Base-by-base conservation (phyloP, 1,284 basidiomycete species). In the Pseudozyma hubeiensis region DNA sequence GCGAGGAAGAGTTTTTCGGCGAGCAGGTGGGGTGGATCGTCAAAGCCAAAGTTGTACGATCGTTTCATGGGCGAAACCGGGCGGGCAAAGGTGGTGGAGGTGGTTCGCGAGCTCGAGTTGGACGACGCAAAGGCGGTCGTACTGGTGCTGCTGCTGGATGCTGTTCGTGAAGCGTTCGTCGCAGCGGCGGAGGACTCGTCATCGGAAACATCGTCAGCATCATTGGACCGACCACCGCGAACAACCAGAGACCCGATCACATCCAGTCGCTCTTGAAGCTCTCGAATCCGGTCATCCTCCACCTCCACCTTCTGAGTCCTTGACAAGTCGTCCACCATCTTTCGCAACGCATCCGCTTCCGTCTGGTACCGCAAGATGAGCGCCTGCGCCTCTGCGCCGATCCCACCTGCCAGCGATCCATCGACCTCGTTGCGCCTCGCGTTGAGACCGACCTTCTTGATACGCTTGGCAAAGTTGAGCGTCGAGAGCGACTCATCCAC, bases 351-450 rank as follows among this genome's bases (percentile, higher is more conserved):
- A 33, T 75, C 73, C 17, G 80, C 80, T 39, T 83, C 81, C 9
- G 64, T 69, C 49, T 77, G 70, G 48, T 83, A 83, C 7, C 76
- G 59, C 43, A 78, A 46, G 9, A 83, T 66, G 4, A 83, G 58
- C 13, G 81, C 79, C 35, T 80, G 79, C 9, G 77, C 74, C 47
- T 82, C 80, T 10, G 76, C 68, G 0, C 73, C 75, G 1, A 75
- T 40, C n/a, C 56, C 69, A 8, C 60, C 75, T 5, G 14, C 44
- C 30, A 54, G 17, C 8, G 35, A 51, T 3, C 56, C 64, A 5
- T 81, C 90, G 19, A 97, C 88, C 85, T 97, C 94, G 84, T 94
- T 95, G 88, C 93, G 92, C 85, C 92, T 90, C 1, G 96, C 96
- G 66, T 92, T 89, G 37, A 98, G 87, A 85, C 91, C 84, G 17